Conservation (phyloP, 164 flowering plant species). For the Litsea cubeba region DNA sequence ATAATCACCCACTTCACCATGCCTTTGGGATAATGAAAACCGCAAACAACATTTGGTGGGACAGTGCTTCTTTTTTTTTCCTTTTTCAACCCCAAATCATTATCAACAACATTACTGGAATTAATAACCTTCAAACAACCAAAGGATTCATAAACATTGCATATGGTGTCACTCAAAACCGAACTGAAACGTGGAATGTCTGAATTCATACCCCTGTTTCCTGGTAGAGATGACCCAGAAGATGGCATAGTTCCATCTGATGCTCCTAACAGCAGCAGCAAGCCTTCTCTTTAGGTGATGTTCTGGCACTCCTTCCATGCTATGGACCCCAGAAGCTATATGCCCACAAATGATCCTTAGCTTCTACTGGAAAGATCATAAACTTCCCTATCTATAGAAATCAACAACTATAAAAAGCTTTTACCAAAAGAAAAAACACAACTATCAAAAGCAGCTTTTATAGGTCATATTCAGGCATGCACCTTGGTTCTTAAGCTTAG, state of each 20-base stretch:
- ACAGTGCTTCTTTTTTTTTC: background rate
- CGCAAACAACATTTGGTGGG: no score
- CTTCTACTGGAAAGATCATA: background rate
- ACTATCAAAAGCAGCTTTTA: background rate
- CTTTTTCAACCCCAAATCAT: background rate
- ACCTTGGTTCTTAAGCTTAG: background rate
- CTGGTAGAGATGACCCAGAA: conserved; percentile 71
- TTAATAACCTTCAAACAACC: background rate
- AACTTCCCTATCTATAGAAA: background rate
- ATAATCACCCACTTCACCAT: background rate
- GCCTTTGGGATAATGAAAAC: background rate
- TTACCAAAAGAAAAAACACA: no score
- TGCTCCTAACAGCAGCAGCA: conserved; percentile 68
- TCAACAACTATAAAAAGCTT: background rate
- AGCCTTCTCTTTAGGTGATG: conserved; percentile 52
- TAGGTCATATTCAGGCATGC: background rate
- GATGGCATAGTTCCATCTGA: conserved; percentile 92
- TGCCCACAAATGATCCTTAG: conserved; percentile 11
- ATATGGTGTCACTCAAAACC: background rate
- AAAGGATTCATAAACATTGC: background rate
- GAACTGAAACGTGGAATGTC: background rate
- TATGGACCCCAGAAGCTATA: conserved; percentile 43
- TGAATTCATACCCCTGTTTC: conserved; percentile 58
- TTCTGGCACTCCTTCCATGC: conserved; percentile 24
- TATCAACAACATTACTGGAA: background rate